Evolutionary conservation across 345 rosid species (phyloP).

Genomic region (Microthlaspi erraticum): DNA sequence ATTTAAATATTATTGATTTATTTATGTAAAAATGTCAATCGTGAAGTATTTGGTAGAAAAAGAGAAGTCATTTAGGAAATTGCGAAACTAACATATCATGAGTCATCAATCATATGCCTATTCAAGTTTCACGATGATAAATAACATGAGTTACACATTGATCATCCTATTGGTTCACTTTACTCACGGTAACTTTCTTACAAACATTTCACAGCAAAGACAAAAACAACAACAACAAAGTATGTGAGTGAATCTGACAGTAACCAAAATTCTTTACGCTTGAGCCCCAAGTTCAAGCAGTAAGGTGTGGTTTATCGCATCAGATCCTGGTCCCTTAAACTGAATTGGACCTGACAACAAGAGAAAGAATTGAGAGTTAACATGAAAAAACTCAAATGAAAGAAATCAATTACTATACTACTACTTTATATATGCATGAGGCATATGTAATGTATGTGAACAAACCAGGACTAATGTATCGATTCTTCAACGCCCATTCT

Average conservation of each 20-base stretch:
- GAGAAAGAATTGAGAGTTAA: not conserved
- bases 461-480: conserved; percentile 95
- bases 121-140: not conserved
- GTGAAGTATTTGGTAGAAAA: too few species aligned
- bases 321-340: conserved; percentile 73
- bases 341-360: conserved; percentile 84
- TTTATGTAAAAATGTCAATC: too few species aligned
- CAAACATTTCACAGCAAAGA: conserved; percentile 15
- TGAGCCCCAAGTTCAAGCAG: conserved; percentile 76
- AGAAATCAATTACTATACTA: not conserved
- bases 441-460: conserved; percentile 24
- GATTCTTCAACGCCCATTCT: conserved; percentile 86
- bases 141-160: not conserved
- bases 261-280: conserved; percentile 38
- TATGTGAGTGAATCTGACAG: conserved; percentile 11
- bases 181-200: conserved; percentile 13
- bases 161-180: conserved; percentile 13
- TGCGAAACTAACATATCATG: not conserved
- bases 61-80: too few species aligned
- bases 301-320: conserved; percentile 69
- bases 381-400: not conserved
- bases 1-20: too few species aligned
- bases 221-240: conserved; percentile 17
- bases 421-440: conserved; percentile 3
- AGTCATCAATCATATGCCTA: conserved; percentile 3